Percentiles rank a stretch among this genome's conserved stretches.
phyloP scores from a whole-genome alignment of 345 rosid genomes.

The Citrus hindsii region DNA sequence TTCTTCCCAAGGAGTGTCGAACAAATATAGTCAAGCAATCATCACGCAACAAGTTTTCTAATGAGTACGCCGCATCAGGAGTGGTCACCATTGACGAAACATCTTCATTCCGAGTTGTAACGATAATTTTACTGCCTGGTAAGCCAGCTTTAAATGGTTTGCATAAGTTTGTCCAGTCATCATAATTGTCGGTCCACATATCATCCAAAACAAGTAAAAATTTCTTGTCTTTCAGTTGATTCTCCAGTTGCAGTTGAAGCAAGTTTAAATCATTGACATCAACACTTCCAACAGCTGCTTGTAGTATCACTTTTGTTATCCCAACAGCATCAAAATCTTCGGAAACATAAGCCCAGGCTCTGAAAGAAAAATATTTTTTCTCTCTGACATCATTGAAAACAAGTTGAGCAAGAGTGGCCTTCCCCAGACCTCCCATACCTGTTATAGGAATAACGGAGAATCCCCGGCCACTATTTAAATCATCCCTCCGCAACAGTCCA shows the following conservation, averaged over 20 bases:
- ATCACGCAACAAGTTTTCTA: background rate
- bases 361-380: background rate
- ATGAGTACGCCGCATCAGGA: background rate
- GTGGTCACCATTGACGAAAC: background rate
- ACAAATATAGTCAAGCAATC: background rate
- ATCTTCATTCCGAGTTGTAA: background rate
- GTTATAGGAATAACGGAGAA: slow-evolving; percentile 18
- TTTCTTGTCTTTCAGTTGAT: background rate
- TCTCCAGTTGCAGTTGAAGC: slow-evolving; percentile 7
- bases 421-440: slow-evolving; percentile 26
- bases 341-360: slow-evolving; percentile 12
- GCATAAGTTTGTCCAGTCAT: background rate
- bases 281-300: too few relatives aligned
- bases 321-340: background rate
- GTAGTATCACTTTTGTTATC: background rate
- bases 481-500: background rate
- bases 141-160: background rate
- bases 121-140: background rate
- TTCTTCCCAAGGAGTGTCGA: background rate
- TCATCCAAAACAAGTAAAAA: slow-evolving; percentile 26
- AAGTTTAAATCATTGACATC: background rate
- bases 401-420: slow-evolving; percentile 21
- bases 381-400: background rate
- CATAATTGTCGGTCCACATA: slow-evolving; percentile 8
- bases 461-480: background rate